Conservation (phyloP, 169 alveolate genomes). For the Besnoitia besnoiti region DNA sequence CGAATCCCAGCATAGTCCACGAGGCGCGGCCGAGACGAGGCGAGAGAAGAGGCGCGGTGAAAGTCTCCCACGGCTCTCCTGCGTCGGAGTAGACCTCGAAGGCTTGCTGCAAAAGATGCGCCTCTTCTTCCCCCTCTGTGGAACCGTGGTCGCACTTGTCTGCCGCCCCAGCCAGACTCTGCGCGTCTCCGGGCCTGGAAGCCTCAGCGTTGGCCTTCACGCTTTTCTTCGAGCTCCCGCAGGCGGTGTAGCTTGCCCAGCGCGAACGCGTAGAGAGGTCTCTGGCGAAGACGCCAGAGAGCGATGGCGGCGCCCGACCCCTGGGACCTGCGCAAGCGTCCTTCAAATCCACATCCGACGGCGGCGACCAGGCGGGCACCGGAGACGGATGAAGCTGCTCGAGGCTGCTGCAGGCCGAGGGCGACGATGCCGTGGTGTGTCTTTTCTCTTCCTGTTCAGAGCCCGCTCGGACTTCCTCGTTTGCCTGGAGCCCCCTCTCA, state of each 20-base stretch:
- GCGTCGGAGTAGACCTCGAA: slow-evolving; percentile 23
- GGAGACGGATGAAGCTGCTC: background rate
- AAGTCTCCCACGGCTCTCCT: slow-evolving; percentile 16
- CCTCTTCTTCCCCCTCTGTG: background rate
- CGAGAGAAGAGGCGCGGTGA: background rate
- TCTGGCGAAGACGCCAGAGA: background rate
- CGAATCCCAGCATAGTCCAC: background rate
- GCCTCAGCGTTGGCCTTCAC: background rate
- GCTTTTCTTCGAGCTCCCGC: background rate
- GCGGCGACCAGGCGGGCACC: background rate
- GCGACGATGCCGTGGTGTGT: background rate
- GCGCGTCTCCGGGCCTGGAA: background rate
- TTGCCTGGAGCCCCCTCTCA: background rate
- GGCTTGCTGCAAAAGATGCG: background rate
- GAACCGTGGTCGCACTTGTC: too few species aligned
- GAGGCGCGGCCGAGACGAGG: background rate
- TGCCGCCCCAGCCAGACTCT: background rate
- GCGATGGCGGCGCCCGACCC: background rate
- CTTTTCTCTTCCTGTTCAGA: background rate
- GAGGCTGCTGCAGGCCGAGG: background rate
- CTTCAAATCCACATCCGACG: background rate
- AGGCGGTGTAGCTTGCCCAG: background rate
- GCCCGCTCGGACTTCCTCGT: background rate
- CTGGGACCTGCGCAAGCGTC: background rate
- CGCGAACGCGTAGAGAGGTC: background rate